Conservation (phyloP, 257 asterid species). For the Apocynum venetum region DNA sequence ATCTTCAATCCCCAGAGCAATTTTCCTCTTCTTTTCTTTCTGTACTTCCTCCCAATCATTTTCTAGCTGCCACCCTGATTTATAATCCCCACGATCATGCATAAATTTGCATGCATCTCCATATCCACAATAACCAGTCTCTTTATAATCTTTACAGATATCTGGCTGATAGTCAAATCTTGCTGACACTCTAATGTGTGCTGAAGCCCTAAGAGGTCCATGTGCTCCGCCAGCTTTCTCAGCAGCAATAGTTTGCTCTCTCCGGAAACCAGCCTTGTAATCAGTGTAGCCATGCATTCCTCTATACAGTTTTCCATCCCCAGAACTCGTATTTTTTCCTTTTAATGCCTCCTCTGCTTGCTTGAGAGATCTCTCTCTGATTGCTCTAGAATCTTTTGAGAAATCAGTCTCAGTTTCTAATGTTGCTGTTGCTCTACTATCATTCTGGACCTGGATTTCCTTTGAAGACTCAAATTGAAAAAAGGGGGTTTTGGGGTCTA, state of each 20-base stretch:
- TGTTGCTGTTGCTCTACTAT: slow-evolving; percentile 75
- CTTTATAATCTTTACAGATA: slow-evolving; percentile 90
- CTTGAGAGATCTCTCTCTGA: slow-evolving; percentile 73
- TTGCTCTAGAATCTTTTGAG: slow-evolving; percentile 77
- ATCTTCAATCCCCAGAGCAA: slow-evolving; percentile 54
- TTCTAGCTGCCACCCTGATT: slow-evolving; percentile 96
- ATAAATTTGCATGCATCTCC: slow-evolving; percentile 94
- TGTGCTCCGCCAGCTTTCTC: slow-evolving; percentile 97
- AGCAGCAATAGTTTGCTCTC: slow-evolving; percentile 81
- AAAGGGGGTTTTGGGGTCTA: slow-evolving; percentile 33
- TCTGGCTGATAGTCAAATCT: slow-evolving; percentile 98
- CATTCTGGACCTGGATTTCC: slow-evolving; percentile 78
- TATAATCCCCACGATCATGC: slow-evolving; percentile 97
- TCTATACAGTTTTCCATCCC: slow-evolving; percentile 61
- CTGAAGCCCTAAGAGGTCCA: slow-evolving; percentile 93
- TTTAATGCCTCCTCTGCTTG: slow-evolving; percentile 65
- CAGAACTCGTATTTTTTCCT: slow-evolving; percentile 53
- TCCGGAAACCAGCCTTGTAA: slow-evolving; percentile 86
- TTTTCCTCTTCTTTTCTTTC: slow-evolving; percentile 56
- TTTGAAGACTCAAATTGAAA: slow-evolving; percentile 78
- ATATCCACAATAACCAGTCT: slow-evolving; percentile 95
- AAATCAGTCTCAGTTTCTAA: slow-evolving; percentile 88
- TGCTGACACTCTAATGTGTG: slow-evolving; percentile 87
- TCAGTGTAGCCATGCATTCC: slow-evolving; percentile 87
- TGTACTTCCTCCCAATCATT: slow-evolving; percentile 90